Base-by-base conservation (phyloP, 441 rosid genomes). In the Populus hybrid region DNA sequence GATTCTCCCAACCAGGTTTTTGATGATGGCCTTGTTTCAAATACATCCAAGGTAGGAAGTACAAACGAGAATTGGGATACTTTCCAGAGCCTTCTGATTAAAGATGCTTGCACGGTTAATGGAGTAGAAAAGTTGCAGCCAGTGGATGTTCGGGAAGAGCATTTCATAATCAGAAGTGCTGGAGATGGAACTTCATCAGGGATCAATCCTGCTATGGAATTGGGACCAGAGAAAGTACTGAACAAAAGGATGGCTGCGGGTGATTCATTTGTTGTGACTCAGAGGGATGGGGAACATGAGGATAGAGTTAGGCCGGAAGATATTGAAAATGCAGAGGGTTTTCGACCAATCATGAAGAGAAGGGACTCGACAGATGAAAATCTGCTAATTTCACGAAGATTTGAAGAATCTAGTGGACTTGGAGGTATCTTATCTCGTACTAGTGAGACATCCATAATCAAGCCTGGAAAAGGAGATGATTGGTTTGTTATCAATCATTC, bases 81-180 rank as follows among this genome's bases (percentile, higher is more conserved):
- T 75, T 87, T 92, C 81, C 92, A 92, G 90, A 90, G 82, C 74
- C 84, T 90, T 65, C 84, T 94, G 63, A 87, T 91, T 90, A 86
- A 75, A 77, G 85, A 84, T 42, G 90, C 86, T 66, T 90, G 71
- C 32, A 30, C 32, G 32, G 32, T 30, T 30, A 30, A 30, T 30
- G 32, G 32, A 30, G 32, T 30, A 30, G 32, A 30, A 30, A 30
- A 30, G 32, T 30, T 30, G 32, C 32, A 30, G 32, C 4, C 32
- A 30, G 32, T 70, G 76, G 88, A 79, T 85, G 77, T 79, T 71
- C 75, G 6, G 72, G 89, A 75, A 40, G 89, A 84, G 46, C 83
- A 82, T 78, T 86, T 81, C 35, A 75, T 77, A 21, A 65, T 74
- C 61, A 78, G 82, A 79, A 86, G 86, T 81, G 75, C 84, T 30